Conservation (phyloP, 208 protist species). For the Leishmania lainsoni region DNA sequence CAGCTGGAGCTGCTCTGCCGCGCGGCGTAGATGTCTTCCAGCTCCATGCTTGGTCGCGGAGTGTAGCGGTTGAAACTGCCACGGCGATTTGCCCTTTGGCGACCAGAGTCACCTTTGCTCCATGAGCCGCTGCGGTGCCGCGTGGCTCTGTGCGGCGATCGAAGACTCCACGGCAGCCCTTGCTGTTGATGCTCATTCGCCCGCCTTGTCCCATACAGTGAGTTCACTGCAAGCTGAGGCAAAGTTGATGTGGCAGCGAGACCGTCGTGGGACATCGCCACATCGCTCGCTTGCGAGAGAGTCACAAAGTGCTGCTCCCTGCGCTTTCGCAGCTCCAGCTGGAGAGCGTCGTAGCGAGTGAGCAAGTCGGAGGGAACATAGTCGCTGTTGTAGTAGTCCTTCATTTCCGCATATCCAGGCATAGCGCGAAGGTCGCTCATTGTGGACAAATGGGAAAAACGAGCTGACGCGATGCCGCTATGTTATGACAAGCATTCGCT, state of each 20-base stretch:
- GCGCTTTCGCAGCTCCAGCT: slow-evolving; percentile 8
- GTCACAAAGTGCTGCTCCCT: slow-evolving; percentile 24
- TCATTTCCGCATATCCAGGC: slow-evolving; percentile 21
- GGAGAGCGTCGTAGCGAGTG: slow-evolving; percentile 34
- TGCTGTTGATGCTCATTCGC: not conserved
- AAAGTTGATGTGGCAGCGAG: not conserved
- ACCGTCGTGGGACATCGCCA: slow-evolving; percentile 3
- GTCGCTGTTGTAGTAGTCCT: slow-evolving; percentile 56
- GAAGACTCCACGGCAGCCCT: not conserved
- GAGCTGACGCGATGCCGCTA: not conserved
- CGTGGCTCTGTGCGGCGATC: not conserved
- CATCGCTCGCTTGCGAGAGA: not conserved
- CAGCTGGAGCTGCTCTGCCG: not conserved
- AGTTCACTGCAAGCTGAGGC: not conserved
- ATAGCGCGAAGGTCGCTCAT: slow-evolving; percentile 18
- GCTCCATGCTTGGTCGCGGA: not conserved
- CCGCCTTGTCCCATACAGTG: not conserved
- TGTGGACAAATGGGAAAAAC: too few relatives aligned
- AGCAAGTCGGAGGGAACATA: slow-evolving; percentile 43
- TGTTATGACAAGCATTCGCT: not conserved
- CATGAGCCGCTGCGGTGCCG: slow-evolving; percentile 7
- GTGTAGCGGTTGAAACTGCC: not conserved
- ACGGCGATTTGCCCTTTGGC: not conserved
- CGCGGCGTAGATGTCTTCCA: not conserved
- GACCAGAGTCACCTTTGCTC: not conserved